Percentiles rank a stretch among this genome's conserved stretches.
phyloP scores from a whole-genome alignment of 2,329 filamentous ascomycete genomes.

The Parafenestella ontariensis region DNA sequence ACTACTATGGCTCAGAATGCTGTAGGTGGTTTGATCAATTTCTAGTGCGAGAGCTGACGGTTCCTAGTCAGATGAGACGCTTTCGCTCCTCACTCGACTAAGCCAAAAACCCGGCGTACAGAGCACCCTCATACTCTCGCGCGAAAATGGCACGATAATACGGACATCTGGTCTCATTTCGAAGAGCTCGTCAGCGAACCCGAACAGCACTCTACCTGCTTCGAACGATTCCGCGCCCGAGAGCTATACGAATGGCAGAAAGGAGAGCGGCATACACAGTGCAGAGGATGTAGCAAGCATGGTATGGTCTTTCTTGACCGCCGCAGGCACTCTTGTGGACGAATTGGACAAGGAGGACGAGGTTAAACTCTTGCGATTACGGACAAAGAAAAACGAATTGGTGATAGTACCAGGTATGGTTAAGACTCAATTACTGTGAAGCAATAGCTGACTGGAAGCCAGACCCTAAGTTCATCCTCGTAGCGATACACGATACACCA shows the following conservation, averaged over 20 bases:
- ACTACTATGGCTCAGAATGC: constrained; percentile 38
- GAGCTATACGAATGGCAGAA: constrained; percentile 41
- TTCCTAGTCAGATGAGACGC: constrained; percentile 62
- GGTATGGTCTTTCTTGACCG: constrained; percentile 78
- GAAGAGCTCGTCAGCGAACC: constrained; percentile 60
- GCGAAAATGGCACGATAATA: constrained; percentile 74
- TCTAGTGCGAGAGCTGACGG: constrained; percentile 1
- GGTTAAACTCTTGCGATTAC: constrained; percentile 74
- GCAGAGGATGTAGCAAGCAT: constrained; percentile 76
- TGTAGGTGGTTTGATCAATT: constrained; percentile 17
- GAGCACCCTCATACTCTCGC: constrained; percentile 77
- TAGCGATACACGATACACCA: constrained; percentile 83
- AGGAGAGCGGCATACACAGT: constrained; percentile 60
- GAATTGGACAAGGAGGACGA: constrained; percentile 80
- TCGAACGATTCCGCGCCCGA: constrained; percentile 41
- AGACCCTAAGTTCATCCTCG: constrained; percentile 78
- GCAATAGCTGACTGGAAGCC: constrained; percentile 19
- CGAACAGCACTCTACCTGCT: constrained; percentile 48
- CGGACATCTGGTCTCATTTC: constrained; percentile 75
- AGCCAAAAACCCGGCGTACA: constrained; percentile 81
- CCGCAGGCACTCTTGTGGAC: constrained; percentile 72
- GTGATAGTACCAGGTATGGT: constrained; percentile 73
- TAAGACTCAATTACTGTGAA: background rate
- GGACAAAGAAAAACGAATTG: constrained; percentile 85
- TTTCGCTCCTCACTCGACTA: constrained; percentile 71